phyloP scores from a whole-genome alignment of 129 eudicot species.

The Saposhnikovia divaricata region DNA sequence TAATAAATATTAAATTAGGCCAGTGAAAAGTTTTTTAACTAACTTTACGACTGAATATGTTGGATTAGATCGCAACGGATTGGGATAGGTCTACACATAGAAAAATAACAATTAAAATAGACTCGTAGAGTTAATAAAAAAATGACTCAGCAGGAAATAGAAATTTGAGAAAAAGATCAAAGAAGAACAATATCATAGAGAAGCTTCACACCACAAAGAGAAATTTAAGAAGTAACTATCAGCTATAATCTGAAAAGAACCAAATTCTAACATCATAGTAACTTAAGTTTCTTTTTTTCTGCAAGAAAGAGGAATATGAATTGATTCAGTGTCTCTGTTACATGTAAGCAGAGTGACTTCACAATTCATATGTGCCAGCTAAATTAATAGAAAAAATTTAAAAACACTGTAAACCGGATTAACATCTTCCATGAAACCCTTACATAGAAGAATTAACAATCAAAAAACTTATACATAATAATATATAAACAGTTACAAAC shows the following conservation, averaged over 20 bases:
- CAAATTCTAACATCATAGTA: background rate
- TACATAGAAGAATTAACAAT: conserved; percentile 12
- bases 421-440: conserved; percentile 35
- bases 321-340: background rate
- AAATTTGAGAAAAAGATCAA: background rate
- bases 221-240: background rate
- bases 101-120: background rate
- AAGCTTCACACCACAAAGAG: background rate
- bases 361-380: background rate
- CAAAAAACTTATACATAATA: background rate
- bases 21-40: conserved; percentile 18
- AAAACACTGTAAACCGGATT: conserved; percentile 35
- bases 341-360: background rate
- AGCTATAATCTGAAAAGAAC: background rate
- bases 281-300: background rate
- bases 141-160: background rate
- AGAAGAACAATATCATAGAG: background rate
- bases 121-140: background rate
- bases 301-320: background rate
- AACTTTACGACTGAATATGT: conserved; percentile 94
- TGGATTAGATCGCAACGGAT: conserved; percentile 85
- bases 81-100: conserved; percentile 62
- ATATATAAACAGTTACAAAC: too few relatives aligned
- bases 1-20: background rate
- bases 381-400: background rate